Conservation (phyloP, 1,284 basidiomycete species). For the Pterulicium gracile region DNA sequence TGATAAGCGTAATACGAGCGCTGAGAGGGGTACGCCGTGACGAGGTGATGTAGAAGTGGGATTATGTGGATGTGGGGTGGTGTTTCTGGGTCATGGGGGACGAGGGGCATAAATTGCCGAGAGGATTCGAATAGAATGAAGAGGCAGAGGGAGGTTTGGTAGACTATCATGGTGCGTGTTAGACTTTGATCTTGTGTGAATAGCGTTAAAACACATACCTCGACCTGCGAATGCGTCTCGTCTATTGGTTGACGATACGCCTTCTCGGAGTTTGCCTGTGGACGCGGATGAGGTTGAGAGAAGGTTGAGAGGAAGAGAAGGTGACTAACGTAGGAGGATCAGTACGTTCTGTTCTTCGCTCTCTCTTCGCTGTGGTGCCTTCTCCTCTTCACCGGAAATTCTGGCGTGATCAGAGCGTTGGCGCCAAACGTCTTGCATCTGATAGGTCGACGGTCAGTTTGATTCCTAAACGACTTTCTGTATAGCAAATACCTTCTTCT, state of each 20-base stretch:
- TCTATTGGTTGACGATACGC: slow-evolving; percentile 46
- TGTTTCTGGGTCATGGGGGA: slow-evolving; percentile 27
- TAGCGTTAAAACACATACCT: slow-evolving; percentile 29
- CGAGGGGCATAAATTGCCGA: slow-evolving; percentile 45
- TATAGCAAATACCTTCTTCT: slow-evolving; percentile 38
- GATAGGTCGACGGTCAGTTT: slow-evolving; percentile 6
- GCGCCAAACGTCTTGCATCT: slow-evolving; percentile 38
- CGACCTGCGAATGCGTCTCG: slow-evolving; percentile 48
- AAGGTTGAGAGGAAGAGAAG: slow-evolving; percentile 2
- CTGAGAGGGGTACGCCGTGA: slow-evolving; percentile 51
- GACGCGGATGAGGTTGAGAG: slow-evolving; percentile 2
- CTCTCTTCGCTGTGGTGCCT: slow-evolving; percentile 23
- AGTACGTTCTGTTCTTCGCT: slow-evolving; percentile 50
- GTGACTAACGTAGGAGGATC: slow-evolving; percentile 51
- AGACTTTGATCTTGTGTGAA: background rate
- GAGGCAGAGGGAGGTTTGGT: slow-evolving; percentile 60
- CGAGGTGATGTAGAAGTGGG: slow-evolving; percentile 43
- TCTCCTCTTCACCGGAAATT: slow-evolving; percentile 19
- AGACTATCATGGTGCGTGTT: slow-evolving; percentile 28
- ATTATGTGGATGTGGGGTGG: slow-evolving; percentile 26
- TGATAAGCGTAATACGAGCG: slow-evolving; percentile 36
- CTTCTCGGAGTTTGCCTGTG: slow-evolving; percentile 62
- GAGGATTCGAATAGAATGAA: slow-evolving; percentile 47
- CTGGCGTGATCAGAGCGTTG: slow-evolving; percentile 12
- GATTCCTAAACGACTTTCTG: background rate